phyloP scores from a whole-genome alignment of 129 eudicot species.

The Pittosporum tobira region DNA sequence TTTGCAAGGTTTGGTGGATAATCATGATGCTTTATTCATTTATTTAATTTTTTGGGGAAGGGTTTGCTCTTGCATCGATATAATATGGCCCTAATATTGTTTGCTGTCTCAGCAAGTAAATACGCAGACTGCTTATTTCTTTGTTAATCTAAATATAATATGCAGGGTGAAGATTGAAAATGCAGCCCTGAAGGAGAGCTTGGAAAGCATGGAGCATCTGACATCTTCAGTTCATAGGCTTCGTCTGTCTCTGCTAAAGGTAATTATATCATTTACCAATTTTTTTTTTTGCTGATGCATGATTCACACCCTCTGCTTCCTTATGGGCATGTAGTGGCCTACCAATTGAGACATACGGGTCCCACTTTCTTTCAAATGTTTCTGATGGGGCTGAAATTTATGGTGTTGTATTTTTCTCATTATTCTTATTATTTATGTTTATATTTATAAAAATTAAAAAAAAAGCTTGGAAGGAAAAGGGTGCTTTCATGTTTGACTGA shows the following conservation, averaged over 20 bases:
- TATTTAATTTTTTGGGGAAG: no score
- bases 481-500: no score
- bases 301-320: background rate
- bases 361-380: background rate
- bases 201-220: constrained; percentile 75
- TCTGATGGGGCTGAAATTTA: background rate
- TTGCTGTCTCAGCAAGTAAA: background rate
- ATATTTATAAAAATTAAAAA: no score
- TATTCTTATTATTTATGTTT: no score
- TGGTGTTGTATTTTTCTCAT: background rate
- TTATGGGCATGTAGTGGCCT: no score
- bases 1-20: constrained; percentile 50
- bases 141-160: background rate
- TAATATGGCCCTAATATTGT: background rate
- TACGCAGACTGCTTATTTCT: background rate
- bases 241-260: constrained; percentile 71
- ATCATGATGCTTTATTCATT: background rate
- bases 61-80: no score
- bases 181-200: constrained; percentile 77
- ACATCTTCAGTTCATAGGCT: constrained; percentile 57
- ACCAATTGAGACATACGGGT: background rate
- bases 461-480: no score
- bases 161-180: constrained; percentile 79
- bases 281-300: background rate
- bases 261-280: constrained; percentile 17